phyloP scores from a whole-genome alignment of 768 basidiomycete species.

The Pleurotus cornucopiae region DNA sequence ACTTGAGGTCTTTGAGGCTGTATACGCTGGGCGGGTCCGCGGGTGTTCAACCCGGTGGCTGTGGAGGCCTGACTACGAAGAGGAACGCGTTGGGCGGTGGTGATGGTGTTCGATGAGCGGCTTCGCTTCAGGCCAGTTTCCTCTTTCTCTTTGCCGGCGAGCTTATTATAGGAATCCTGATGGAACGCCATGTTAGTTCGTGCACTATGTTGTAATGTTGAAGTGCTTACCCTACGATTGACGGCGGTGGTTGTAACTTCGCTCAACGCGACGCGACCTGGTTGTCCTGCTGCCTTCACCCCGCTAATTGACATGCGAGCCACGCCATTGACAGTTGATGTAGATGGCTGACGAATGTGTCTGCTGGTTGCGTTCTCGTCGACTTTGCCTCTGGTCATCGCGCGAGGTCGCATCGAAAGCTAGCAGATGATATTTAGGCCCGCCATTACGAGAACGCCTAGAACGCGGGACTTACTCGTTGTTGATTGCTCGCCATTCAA shows the following conservation, averaged over 20 bases:
- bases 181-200: slow-evolving; percentile 18
- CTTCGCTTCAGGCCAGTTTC: slow-evolving; percentile 61
- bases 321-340: slow-evolving; percentile 36
- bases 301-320: slow-evolving; percentile 46
- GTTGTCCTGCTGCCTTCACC: slow-evolving; percentile 52
- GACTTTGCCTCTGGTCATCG: slow-evolving; percentile 62
- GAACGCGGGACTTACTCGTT: slow-evolving; percentile 44
- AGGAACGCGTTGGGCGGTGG: slow-evolving; percentile 54
- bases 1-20: slow-evolving; percentile 12
- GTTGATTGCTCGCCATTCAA: slow-evolving; percentile 57
- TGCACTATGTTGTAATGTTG: background rate
- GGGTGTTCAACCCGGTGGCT: slow-evolving; percentile 35
- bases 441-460: background rate
- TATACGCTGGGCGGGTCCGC: slow-evolving; percentile 18
- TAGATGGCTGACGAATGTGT: slow-evolving; percentile 62
- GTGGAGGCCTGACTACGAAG: slow-evolving; percentile 34
- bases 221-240: slow-evolving; percentile 62
- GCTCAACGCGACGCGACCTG: slow-evolving; percentile 64
- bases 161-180: slow-evolving; percentile 47
- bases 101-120: slow-evolving; percentile 55
- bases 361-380: slow-evolving; percentile 77
- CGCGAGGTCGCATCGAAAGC: slow-evolving; percentile 65
- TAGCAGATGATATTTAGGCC: slow-evolving; percentile 20
- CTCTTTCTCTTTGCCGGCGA: slow-evolving; percentile 62
- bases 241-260: slow-evolving; percentile 79